phyloP scores from a whole-genome alignment of 1,284 basidiomycete genomes.

The Clitocybe nebularis region DNA sequence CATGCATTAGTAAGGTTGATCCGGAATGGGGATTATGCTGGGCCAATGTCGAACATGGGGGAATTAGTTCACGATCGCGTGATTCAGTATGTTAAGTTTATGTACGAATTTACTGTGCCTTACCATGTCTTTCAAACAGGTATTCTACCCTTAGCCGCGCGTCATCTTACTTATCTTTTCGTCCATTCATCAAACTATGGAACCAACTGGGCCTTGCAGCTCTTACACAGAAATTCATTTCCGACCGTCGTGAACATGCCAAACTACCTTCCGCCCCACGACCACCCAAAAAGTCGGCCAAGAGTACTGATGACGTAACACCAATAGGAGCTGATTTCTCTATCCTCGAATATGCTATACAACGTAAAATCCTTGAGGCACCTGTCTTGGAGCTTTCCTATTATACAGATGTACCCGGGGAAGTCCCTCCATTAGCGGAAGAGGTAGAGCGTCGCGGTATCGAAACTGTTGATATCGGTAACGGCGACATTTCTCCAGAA shows the following conservation, averaged over 20 bases:
- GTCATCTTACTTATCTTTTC: constrained; percentile 40
- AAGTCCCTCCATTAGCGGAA: constrained; percentile 46
- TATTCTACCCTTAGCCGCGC: constrained; percentile 26
- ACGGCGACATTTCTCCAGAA: constrained; percentile 84
- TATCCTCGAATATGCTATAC: constrained; percentile 79
- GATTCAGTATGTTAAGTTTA: constrained; percentile 39
- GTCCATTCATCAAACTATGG: constrained; percentile 53
- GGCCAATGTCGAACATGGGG: constrained; percentile 64
- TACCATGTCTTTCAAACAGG: constrained; percentile 15
- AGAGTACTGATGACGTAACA: constrained; percentile 47
- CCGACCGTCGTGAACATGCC: constrained; percentile 25
- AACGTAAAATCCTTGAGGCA: constrained; percentile 78
- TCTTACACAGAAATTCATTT: constrained; percentile 28
- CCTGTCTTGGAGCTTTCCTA: constrained; percentile 76
- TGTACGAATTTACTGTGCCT: background rate
- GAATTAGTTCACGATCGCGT: constrained; percentile 58
- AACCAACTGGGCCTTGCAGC: constrained; percentile 47
- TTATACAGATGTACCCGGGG: constrained; percentile 74
- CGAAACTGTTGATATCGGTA: constrained; percentile 70
- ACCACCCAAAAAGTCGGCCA: constrained; percentile 33
- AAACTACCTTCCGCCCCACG: constrained; percentile 16
- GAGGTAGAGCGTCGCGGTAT: constrained; percentile 29
- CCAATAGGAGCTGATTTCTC: constrained; percentile 52
- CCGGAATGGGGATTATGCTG: constrained; percentile 74
- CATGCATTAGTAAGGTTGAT: constrained; percentile 64